Base-by-base conservation (phyloP, 257 asterid genomes). In the Przewalskia tangutica region DNA sequence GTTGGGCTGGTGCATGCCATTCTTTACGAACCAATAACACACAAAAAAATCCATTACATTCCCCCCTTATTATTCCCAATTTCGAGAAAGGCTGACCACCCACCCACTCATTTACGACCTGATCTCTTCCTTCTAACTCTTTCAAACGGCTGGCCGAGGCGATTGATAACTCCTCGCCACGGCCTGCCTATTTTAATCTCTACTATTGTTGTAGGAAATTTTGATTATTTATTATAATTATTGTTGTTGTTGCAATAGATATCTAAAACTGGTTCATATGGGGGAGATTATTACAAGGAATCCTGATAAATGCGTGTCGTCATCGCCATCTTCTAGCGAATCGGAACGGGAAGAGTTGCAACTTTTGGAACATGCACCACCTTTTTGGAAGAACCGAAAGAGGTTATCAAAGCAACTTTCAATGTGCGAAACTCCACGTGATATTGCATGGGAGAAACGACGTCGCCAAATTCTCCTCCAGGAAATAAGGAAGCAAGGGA, bases 371-470 rank as follows among this genome's bases (percentile, higher is more conserved):
- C 88, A 84, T 20, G 93, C 95, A 7, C 97, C 98, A 20, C 94
- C 93, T 20, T 86, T 91, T 84, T 93, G 91, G 94, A 79, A 90
- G 86, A 89, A 77, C 76, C 82, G 83, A 83, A 86, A 71, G 79
- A 58, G 64, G 64, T 50, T 94, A 3, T 84, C 96, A 0, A 94
- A 93, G 83, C 98, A 94, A 83, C 81, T 93, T 1, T 94, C 98
- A 4, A 89, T 93, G 95, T 88, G 91, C 50, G 95, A 91, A 87
- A 84, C 83, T 12, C 91, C 91, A 0, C 91, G 98, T 0, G 90
- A 93, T 83, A 82, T 85, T 9, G 93, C 94, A 40, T 93, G 98
- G 98, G 97, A 93, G 88, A 87, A 85, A 77, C 91, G 93, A 7
- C 90, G 94, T 4, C 89, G 90, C 23, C 97, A 89, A 84, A 86